Conservation (phyloP, 768 basidiomycete genomes). For the Leccinellum albellum region DNA sequence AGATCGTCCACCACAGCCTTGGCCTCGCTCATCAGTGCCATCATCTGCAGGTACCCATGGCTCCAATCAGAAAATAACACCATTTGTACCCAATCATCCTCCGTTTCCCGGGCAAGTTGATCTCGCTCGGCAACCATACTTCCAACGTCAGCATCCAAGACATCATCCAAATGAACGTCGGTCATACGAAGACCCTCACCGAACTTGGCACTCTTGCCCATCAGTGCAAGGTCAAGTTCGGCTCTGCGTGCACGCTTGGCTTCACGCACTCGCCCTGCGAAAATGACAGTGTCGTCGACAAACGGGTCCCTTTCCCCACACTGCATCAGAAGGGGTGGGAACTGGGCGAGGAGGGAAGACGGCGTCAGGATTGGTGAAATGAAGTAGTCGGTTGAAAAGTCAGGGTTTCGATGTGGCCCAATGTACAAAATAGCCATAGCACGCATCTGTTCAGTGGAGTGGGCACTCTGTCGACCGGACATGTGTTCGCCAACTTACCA, state of each 20-base stretch:
- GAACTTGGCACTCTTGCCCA: slow-evolving; percentile 59
- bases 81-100: slow-evolving; percentile 94
- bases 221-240: slow-evolving; percentile 61
- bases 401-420: slow-evolving; percentile 89
- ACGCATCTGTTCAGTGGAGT: slow-evolving; percentile 78
- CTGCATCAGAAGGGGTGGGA: slow-evolving; percentile 91
- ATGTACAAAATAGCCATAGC: slow-evolving; percentile 99
- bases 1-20: slow-evolving; percentile 74
- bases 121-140: slow-evolving; percentile 58
- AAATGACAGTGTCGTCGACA: slow-evolving; percentile 96
- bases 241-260: slow-evolving; percentile 82
- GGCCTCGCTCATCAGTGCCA: slow-evolving; percentile 78
- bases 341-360: slow-evolving; percentile 76
- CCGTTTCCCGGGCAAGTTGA: slow-evolving; percentile 61
- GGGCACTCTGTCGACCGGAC: not conserved
- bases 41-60: slow-evolving; percentile 97
- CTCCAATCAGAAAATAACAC: slow-evolving; percentile 95
- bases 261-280: slow-evolving; percentile 90
- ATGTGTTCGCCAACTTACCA: slow-evolving; percentile 57
- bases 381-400: slow-evolving; percentile 93
- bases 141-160: slow-evolving; percentile 30
- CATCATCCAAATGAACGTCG: slow-evolving; percentile 29
- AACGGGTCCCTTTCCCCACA: slow-evolving; percentile 96
- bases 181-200: slow-evolving; percentile 66
- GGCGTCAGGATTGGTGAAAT: slow-evolving; percentile 94